A percentile compares a stretch with the other conserved stretches of the same genome.
phyloP scores from a whole-genome alignment of 805 yeast genomes.

The Komagataella populi region DNA sequence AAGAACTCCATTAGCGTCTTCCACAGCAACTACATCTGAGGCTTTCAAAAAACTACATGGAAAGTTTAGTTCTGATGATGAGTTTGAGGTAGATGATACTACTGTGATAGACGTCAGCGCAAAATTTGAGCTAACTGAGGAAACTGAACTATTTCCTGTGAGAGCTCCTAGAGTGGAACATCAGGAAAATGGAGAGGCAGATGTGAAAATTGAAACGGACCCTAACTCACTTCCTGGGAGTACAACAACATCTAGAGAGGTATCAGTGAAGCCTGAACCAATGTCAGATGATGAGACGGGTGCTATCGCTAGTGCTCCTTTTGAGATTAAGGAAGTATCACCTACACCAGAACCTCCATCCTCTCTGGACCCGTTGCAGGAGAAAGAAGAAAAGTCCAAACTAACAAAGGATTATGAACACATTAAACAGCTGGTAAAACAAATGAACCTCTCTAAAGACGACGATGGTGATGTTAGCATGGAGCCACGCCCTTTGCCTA shows the following conservation, averaged over 20 bases:
- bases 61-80: conserved; percentile 13
- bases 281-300: neutral
- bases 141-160: conserved; percentile 52
- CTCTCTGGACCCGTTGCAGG: conserved; percentile 14
- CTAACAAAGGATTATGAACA: conserved; percentile 24
- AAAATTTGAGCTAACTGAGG: conserved; percentile 38
- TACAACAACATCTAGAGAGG: conserved; percentile 11
- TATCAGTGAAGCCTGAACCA: conserved; percentile 9
- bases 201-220: conserved; percentile 18
- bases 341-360: neutral
- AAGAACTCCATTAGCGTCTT: conserved; percentile 4
- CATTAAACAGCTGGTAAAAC: conserved; percentile 8
- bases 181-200: conserved; percentile 19
- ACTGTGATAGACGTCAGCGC: conserved; percentile 52
- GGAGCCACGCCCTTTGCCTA: neutral
- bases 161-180: conserved; percentile 46
- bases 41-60: conserved; percentile 19
- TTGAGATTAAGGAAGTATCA: neutral
- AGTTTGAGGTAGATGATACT: conserved; percentile 13
- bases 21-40: conserved; percentile 26
- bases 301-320: neutral
- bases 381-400: conserved; percentile 19
- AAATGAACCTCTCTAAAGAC: conserved; percentile 1
- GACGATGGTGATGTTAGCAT: neutral
- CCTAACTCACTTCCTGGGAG: conserved; percentile 9